Conservation (phyloP, 2,329 filamentous ascomycete species). For the Ilyonectria robusta region DNA sequence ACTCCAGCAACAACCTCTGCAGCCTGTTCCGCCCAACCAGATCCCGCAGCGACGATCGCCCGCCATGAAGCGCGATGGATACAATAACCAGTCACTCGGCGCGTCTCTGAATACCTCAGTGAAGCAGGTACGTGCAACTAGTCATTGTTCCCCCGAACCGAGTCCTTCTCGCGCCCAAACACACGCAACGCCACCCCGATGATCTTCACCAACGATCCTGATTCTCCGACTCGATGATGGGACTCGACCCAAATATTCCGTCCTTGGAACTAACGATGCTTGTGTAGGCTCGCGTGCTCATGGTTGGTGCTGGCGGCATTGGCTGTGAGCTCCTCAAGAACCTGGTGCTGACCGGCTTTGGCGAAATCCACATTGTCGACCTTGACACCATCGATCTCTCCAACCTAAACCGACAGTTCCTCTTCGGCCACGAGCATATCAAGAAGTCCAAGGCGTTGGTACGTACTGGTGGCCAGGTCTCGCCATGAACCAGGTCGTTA, state of each 20-base stretch:
- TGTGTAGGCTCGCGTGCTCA: constrained; percentile 83
- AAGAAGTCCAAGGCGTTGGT: constrained; percentile 97
- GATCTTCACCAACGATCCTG: not conserved
- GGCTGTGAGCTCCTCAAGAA: constrained; percentile 98
- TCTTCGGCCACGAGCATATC: constrained; percentile 97
- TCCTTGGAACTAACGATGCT: constrained; percentile 36
- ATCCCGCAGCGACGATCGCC: constrained; percentile 46
- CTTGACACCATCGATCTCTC: constrained; percentile 98
- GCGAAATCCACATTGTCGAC: constrained; percentile 94
- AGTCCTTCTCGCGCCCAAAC: constrained; percentile 23
- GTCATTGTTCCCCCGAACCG: constrained; percentile 27
- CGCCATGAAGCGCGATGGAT: constrained; percentile 63
- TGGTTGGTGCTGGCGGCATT: constrained; percentile 97
- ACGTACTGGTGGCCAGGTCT: constrained; percentile 52
- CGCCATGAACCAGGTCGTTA: constrained; percentile 34
- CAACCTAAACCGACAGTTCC: constrained; percentile 97
- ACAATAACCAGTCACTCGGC: constrained; percentile 77
- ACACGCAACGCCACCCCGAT: constrained; percentile 20
- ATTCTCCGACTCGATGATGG: constrained; percentile 13
- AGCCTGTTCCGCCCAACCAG: constrained; percentile 36
- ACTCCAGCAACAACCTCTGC: constrained; percentile 36
- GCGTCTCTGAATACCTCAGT: constrained; percentile 73
- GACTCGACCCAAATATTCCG: not conserved
- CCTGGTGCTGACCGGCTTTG: constrained; percentile 91
- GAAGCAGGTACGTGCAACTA: constrained; percentile 71